Evolutionary conservation across 306 rosid genomes (phyloP), one percentile per base, ranked within the genome.

Genomic region (Ammopiptanthus mongolicus): DNA sequence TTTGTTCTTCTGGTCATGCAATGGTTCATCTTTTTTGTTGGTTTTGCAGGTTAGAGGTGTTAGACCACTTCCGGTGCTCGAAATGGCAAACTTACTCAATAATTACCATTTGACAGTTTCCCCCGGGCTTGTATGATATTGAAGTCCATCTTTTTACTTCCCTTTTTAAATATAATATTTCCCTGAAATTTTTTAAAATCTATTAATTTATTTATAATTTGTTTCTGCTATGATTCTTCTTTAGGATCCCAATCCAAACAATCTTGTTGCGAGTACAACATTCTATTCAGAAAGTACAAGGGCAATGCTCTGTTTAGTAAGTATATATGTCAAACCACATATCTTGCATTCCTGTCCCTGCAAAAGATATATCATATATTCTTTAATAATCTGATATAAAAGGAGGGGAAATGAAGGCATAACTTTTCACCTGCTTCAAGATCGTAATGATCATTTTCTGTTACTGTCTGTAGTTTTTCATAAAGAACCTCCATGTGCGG

Each of bases 291-390:
- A 96, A 78, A 89, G 88, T 77, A 96, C 97, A 25, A 89, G 87
- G 78, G 92, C 98, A 68, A 92, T 96, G 99, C 97, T 96, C 42
- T 96, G 99, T 85, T 83, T 96, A 78, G 99, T 96, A 89, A 92
- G 97, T 69, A 64, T 52, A 56, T 21, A 69, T 56, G 34, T 73
- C 19, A 7, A 64, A 71, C 41, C 46, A 5, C 36, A 19, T 65
- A 61, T 55, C 57, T 22, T 63, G 75, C 58, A 55, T 64, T 57
- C 22, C 73, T 19, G 56, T 66, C 50, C 31, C 28, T 57, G 47
- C 52, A 55, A 37, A 39, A 31, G 52, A 50, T 37, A 6, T 34
- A 52, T 75, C n/a, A 25, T 41, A 23, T 51, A 21, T 46, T 61
- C 53, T 60, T 28, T 11, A 58, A 53, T 72, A n/a, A 70, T 67